A percentile compares a stretch with the other conserved stretches of the same genome.
phyloP scores from a whole-genome alignment of 164 flowering plant genomes.

The Cinnamomum chago region DNA sequence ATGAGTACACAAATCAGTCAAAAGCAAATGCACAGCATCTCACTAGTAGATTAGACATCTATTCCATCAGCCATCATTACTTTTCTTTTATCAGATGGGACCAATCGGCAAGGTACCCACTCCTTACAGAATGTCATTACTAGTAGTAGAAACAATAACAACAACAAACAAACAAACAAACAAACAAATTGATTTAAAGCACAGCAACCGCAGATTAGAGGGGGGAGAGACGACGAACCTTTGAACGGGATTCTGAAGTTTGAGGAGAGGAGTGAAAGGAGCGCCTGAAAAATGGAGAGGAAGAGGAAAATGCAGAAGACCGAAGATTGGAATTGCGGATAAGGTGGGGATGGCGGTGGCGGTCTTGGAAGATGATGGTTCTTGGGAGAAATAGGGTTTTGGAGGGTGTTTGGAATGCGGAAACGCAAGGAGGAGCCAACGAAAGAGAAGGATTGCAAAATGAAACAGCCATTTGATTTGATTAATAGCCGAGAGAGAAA shows the following conservation, averaged over 20 bases:
- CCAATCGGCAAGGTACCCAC: too few species aligned
- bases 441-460: neutral
- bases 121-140: too few species aligned
- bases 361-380: neutral
- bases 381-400: neutral
- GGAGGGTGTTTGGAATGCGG: neutral
- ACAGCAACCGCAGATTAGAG: too few species aligned
- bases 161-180: too few species aligned
- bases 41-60: too few species aligned
- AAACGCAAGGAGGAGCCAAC: neutral
- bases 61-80: too few species aligned
- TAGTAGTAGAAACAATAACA: too few species aligned
- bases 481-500: too few species aligned
- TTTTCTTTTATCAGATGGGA: too few species aligned
- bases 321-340: neutral
- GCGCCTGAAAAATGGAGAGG: neutral
- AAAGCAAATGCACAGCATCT: too few species aligned
- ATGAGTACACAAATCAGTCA: too few species aligned
- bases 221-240: neutral
- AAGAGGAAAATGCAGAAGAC: neutral
- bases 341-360: neutral
- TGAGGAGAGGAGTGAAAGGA: neutral
- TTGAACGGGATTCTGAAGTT: neutral
- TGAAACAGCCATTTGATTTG: neutral
- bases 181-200: too few species aligned